A percentile compares a stretch with the other conserved stretches of the same genome.
phyloP scores from a whole-genome alignment of 352 stramenopile species.

The Phytophthora syringae region DNA sequence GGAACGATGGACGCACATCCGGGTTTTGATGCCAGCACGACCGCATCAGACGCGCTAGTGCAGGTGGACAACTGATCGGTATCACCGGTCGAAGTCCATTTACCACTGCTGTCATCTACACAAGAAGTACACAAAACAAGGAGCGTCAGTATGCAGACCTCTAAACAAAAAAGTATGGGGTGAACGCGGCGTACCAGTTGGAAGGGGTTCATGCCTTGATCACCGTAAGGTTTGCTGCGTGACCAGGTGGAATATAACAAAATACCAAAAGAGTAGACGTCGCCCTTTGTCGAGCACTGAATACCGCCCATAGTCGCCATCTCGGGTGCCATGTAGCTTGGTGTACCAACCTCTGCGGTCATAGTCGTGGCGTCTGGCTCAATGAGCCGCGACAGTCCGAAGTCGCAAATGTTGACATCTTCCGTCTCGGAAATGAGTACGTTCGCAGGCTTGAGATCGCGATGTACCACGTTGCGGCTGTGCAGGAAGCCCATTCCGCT shows the following conservation, averaged over 20 bases:
- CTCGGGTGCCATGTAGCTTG: constrained; percentile 91
- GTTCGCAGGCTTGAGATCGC: constrained; percentile 95
- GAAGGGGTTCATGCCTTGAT: constrained; percentile 91
- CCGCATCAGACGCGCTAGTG: constrained; percentile 80
- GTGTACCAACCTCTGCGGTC: constrained; percentile 89
- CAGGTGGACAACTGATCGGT: constrained; percentile 79
- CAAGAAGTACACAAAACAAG: constrained; percentile 6
- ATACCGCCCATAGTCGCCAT: constrained; percentile 91
- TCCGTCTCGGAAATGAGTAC: constrained; percentile 92
- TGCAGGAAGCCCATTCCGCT: constrained; percentile 92
- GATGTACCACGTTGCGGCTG: constrained; percentile 87
- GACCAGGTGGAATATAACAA: constrained; percentile 90
- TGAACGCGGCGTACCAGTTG: constrained; percentile 64
- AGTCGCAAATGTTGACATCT: constrained; percentile 95
- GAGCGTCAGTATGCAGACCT: constrained; percentile 19
- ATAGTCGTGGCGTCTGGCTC: constrained; percentile 87
- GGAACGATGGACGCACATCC: constrained; percentile 73
- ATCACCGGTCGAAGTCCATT: constrained; percentile 87
- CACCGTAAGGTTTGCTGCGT: constrained; percentile 87
- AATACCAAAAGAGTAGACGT: constrained; percentile 89
- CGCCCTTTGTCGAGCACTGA: constrained; percentile 87
- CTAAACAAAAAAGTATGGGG: not conserved
- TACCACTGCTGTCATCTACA: constrained; percentile 87
- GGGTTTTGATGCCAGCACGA: constrained; percentile 84
- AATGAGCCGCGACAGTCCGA: constrained; percentile 90